phyloP scores from a whole-genome alignment of 257 asterid genomes.

The Prunella vulgaris region DNA sequence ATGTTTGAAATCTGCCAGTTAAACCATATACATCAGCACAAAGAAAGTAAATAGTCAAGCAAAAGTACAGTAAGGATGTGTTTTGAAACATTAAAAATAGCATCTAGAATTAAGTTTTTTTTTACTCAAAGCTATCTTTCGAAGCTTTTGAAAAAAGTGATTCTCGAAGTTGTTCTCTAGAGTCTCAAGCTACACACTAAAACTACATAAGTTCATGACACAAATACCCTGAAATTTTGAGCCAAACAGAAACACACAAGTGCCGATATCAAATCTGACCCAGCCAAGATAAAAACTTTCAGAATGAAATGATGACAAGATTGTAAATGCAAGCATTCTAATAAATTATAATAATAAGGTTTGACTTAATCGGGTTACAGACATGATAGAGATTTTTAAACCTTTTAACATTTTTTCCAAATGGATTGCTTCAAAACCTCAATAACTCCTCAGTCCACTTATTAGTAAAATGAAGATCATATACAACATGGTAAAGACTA shows the following conservation, averaged over 20 bases:
- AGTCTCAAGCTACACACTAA: no score
- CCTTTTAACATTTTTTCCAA: no score
- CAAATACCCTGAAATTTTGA: no score
- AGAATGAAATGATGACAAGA: neutral
- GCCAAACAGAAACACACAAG: neutral
- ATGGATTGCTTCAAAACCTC: neutral
- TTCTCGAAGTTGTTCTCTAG: no score
- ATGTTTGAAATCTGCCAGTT: constrained; percentile 76
- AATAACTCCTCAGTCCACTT: neutral
- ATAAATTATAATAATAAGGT: neutral
- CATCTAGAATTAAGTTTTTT: no score
- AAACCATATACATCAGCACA: neutral
- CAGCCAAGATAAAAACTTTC: neutral
- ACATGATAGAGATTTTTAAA: neutral
- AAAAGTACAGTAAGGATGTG: neutral
- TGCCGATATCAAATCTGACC: neutral
- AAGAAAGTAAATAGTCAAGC: neutral
- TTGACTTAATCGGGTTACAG: neutral
- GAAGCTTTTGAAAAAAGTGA: no score
- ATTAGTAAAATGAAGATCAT: neutral
- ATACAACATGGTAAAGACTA: neutral
- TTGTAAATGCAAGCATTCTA: neutral
- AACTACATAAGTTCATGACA: no score
- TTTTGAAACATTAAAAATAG: no score
- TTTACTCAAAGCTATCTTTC: no score